phyloP scores from a whole-genome alignment of 257 asterid species.

The Nicotiana knightiana region DNA sequence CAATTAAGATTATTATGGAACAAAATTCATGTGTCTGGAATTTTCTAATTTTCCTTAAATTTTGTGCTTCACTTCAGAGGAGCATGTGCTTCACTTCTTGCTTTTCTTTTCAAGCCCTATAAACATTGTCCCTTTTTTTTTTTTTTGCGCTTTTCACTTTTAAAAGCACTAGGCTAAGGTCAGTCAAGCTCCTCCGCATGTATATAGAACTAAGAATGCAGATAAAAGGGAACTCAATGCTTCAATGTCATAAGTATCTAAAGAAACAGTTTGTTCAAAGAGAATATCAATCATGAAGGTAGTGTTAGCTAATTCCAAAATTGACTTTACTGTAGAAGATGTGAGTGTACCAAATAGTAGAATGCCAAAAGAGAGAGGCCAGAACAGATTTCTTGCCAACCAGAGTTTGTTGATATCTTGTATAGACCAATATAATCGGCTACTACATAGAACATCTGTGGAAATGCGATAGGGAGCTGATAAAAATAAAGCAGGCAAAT shows the following conservation, averaged over 20 bases:
- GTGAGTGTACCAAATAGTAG: constrained; percentile 76
- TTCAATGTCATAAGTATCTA: not conserved
- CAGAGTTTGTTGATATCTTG: constrained; percentile 53
- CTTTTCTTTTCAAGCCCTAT: not conserved
- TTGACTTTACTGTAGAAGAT: constrained; percentile 18
- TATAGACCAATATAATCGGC: constrained; percentile 66
- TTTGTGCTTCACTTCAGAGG: not conserved
- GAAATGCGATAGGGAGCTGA: constrained; percentile 77
- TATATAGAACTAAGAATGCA: not conserved
- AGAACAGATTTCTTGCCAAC: constrained; percentile 75
- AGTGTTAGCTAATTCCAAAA: constrained; percentile 7
- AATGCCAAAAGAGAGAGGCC: constrained; percentile 70
- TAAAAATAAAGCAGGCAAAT: constrained; percentile 71
- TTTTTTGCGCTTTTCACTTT: not conserved
- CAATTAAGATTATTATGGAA: not conserved
- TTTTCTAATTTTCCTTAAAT: too few species aligned
- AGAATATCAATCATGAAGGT: not conserved
- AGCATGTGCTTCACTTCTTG: not conserved
- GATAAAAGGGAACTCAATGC: not conserved
- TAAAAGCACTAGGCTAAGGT: not conserved
- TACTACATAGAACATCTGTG: constrained; percentile 35
- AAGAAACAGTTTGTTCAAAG: constrained; percentile 1
- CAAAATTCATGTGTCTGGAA: not conserved
- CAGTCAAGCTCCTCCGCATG: not conserved
- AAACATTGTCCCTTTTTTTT: not conserved